phyloP scores from a whole-genome alignment of 2,329 filamentous ascomycete genomes.

The Amesomyces nigricolor region DNA sequence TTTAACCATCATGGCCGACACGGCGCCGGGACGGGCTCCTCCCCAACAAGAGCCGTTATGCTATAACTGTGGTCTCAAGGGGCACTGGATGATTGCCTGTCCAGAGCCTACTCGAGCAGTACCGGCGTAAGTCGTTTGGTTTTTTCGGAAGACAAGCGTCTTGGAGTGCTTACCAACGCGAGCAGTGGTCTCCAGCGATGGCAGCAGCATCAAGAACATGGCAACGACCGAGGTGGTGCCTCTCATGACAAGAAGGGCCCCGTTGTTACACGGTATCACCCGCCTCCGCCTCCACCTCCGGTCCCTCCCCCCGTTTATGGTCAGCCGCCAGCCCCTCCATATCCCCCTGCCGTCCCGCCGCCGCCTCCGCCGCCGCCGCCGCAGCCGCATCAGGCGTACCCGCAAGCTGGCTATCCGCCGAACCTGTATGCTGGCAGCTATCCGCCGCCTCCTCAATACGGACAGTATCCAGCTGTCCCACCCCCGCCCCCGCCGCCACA shows the following conservation, averaged over 20 bases:
- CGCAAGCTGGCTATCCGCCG: slow-evolving; percentile 18
- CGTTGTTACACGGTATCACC: slow-evolving; percentile 35
- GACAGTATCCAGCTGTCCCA: slow-evolving; percentile 16
- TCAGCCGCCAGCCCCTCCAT: slow-evolving; percentile 20
- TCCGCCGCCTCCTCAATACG: slow-evolving; percentile 17
- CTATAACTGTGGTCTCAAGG: slow-evolving; percentile 48
- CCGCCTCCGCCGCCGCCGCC: slow-evolving; percentile 13
- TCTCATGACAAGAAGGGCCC: slow-evolving; percentile 31
- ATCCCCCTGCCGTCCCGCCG: slow-evolving; percentile 17
- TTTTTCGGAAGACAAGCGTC: not conserved
- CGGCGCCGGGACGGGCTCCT: slow-evolving; percentile 29
- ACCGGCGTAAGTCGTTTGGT: slow-evolving; percentile 43
- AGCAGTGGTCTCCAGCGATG: slow-evolving; percentile 24
- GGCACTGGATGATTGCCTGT: slow-evolving; percentile 50
- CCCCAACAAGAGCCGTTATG: slow-evolving; percentile 36
- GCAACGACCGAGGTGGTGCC: slow-evolving; percentile 17
- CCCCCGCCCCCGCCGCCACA: slow-evolving; percentile 12
- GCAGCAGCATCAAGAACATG: slow-evolving; percentile 24
- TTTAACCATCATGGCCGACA: slow-evolving; percentile 16
- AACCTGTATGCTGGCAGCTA: slow-evolving; percentile 19
- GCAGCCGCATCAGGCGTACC: slow-evolving; percentile 19
- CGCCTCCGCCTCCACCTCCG: slow-evolving; percentile 24
- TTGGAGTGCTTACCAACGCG: slow-evolving; percentile 4
- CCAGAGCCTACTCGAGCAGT: slow-evolving; percentile 44
- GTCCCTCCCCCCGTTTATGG: slow-evolving; percentile 21